Evolutionary conservation across 805 yeast species (phyloP), one percentile per base, ranked within the genome.

Genomic region (Metschnikowia similis): DNA sequence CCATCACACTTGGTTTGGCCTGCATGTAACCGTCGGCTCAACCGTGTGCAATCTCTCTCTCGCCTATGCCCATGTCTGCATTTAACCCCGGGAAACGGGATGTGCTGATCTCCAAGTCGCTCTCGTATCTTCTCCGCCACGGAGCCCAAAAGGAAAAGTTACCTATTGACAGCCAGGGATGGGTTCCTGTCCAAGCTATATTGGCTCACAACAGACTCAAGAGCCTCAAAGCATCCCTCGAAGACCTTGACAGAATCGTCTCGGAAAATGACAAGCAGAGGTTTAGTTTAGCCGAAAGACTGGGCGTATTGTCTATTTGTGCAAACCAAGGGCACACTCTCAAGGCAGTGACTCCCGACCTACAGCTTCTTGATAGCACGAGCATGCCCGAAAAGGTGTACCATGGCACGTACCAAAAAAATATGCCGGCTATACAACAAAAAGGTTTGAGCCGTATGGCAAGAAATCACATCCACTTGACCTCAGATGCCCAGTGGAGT

Each of bases 281-380:
- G 48, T 92, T 84, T 66, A 75, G 76, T 34, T 52, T 90, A 10
- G 69, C 65, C 9, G 49, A 48, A 5, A 57, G 57, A 8, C 66
- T 63, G 6, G 68, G 57, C 4, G 66, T 5, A 2, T 28, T 63
- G 34, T 54, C 36, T 16, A 71, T 92, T n/a, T 81, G 97, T 62
- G 98, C 99, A 3, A 84, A 85, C 47, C 99, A 94, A 66, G 99
- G 99, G 4, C 99, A 94, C 65, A 83, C 96, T 0, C 68, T 92
- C 5, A 62, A 65, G 32, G 50, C 58, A 0, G 71, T 83, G 0
- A 76, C 70, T 17, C 75, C 77, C 13, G 73, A 76, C 29, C 65
- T 81, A 29, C 62, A 47, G 42, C 71, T 62, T 35, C 59, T 82
- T 41, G 59, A 60, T n/a, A 52, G 63, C 16, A 70, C 65, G 0